Conservation (phyloP, 768 basidiomycete species). For the Tulasnella sp. region DNA sequence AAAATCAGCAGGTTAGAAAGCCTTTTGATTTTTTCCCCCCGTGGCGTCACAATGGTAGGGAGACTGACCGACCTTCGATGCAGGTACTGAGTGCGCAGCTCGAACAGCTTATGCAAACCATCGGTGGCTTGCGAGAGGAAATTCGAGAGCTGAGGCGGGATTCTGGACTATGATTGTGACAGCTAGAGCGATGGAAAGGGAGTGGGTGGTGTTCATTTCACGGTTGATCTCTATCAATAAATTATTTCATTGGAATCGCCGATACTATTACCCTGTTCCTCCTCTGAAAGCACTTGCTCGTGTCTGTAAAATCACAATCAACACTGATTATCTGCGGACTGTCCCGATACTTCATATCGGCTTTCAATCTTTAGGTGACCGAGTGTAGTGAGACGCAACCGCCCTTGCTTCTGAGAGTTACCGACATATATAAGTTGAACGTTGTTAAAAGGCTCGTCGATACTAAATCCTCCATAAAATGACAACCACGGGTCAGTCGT, state of each 20-base stretch:
- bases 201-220: background rate
- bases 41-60: background rate
- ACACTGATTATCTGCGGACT: background rate
- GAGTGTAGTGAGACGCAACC: background rate
- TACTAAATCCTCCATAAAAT: too few relatives aligned
- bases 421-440: too few relatives aligned
- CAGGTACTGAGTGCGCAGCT: conserved; percentile 13
- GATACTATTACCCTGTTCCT: too few relatives aligned
- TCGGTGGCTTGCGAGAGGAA: conserved; percentile 11
- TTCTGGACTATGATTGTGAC: background rate
- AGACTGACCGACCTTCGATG: background rate
- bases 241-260: background rate
- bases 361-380: background rate
- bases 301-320: background rate
- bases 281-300: background rate
- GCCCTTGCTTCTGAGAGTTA: background rate
- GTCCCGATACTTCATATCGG: background rate
- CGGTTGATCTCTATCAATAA: background rate
- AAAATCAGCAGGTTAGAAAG: conserved; percentile 14
- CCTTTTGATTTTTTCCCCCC: too few relatives aligned
- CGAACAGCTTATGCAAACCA: conserved; percentile 1
- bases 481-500: too few relatives aligned
- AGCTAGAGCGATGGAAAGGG: background rate
- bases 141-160: background rate
- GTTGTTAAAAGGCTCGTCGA: too few relatives aligned